A percentile compares a stretch with the other conserved stretches of the same genome.
Conservation (phyloP, 495 filamentous ascomycete genomes). For the Tetracladium setigerum region DNA sequence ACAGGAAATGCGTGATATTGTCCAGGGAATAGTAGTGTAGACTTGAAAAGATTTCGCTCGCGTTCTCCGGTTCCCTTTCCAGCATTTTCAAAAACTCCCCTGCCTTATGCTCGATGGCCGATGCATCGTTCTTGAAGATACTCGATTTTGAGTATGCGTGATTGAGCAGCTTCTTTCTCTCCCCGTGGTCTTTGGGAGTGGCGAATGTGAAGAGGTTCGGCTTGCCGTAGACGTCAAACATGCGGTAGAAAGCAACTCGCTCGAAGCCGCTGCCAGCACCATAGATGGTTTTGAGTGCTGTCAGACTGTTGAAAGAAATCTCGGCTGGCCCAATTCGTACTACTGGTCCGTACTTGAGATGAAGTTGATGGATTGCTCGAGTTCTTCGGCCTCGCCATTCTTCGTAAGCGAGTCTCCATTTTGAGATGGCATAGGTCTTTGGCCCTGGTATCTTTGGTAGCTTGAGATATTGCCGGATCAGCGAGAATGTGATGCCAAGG, state of each 20-base stretch:
- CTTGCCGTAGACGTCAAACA: constrained; percentile 34
- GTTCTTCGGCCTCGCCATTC: constrained; percentile 30
- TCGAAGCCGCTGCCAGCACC: constrained; percentile 34
- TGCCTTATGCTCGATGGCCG: constrained; percentile 24
- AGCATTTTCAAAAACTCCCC: constrained; percentile 25
- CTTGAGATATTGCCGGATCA: no score
- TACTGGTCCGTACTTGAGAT: constrained; percentile 45
- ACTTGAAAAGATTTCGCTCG: constrained; percentile 27
- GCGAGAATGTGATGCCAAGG: no score
- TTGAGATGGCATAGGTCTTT: constrained; percentile 7
- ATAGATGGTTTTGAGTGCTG: constrained; percentile 26
- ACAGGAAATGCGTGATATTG: constrained; percentile 30
- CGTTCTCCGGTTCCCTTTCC: constrained; percentile 13
- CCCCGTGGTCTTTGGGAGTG: constrained; percentile 23
- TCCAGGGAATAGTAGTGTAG: constrained; percentile 37
- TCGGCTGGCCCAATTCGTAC: constrained; percentile 35
- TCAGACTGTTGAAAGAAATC: constrained; percentile 18
- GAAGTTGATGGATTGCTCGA: constrained; percentile 43
- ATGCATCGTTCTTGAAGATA: constrained; percentile 20
- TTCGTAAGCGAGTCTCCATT: constrained; percentile 18
- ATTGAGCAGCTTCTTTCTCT: constrained; percentile 33
- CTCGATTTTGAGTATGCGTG: constrained; percentile 32
- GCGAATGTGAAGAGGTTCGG: constrained; percentile 31
- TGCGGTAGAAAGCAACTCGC: constrained; percentile 31
- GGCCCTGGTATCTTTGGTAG: constrained; percentile 8